Evolutionary conservation across 2,329 filamentous ascomycete genomes (phyloP).

Genomic region (Stagonosporopsis chrysanthemi): DNA sequence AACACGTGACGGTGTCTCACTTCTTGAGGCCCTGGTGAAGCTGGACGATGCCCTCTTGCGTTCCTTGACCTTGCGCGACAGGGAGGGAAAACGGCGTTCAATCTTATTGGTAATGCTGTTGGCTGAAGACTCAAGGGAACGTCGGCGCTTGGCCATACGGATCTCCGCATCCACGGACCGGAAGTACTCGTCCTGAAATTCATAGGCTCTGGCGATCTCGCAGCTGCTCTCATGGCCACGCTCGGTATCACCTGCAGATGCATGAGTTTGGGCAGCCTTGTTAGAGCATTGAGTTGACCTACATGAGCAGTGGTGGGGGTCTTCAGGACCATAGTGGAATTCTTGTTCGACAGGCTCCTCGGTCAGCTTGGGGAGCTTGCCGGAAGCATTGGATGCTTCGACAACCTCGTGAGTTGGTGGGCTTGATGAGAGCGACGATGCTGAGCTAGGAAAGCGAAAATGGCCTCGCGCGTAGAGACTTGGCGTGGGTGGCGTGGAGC

Average conservation of each 20-base stretch:
- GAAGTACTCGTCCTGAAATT: constrained; percentile 67
- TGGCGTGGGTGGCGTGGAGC: constrained; percentile 74
- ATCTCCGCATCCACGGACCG: constrained; percentile 66
- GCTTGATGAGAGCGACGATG: constrained; percentile 73
- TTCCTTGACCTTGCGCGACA: constrained; percentile 63
- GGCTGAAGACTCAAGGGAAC: constrained; percentile 66
- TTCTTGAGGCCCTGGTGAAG: constrained; percentile 49
- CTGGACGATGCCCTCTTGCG: constrained; percentile 51
- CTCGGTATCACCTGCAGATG: constrained; percentile 64
- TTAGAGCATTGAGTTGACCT: constrained; percentile 53
- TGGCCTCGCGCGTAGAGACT: constrained; percentile 71
- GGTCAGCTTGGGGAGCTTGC: constrained; percentile 81
- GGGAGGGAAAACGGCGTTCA: constrained; percentile 65
- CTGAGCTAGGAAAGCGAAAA: constrained; percentile 74
- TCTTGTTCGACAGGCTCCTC: constrained; percentile 81
- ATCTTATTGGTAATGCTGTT: constrained; percentile 70
- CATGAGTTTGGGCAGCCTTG: constrained; percentile 30
- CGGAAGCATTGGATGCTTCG: constrained; percentile 65
- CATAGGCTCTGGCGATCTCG: constrained; percentile 65
- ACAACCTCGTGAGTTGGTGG: constrained; percentile 59
- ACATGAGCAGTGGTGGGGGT: constrained; percentile 71
- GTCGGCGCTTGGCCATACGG: constrained; percentile 63
- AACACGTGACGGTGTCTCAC: constrained; percentile 61
- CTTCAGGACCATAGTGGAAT: constrained; percentile 61
- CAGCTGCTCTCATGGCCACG: constrained; percentile 61